A percentile compares a stretch with the other conserved stretches of the same genome.
phyloP scores from a whole-genome alignment of 345 rosid species.

The Populus deltoides region DNA sequence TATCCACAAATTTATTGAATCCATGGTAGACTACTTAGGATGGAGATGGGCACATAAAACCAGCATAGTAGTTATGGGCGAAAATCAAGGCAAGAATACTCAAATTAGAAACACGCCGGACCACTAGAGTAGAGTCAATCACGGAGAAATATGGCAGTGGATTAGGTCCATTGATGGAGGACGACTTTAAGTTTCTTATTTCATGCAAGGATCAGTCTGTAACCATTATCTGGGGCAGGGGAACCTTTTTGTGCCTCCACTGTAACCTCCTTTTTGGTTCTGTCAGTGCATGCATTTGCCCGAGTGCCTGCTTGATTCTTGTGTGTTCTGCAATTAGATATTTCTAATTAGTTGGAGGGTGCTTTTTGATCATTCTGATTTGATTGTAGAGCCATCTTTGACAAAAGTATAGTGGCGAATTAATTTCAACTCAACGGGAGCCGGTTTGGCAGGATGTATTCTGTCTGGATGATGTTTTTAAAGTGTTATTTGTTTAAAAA shows the following conservation, averaged over 20 bases:
- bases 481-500: no score
- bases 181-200: not conserved
- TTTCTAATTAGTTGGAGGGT: no score
- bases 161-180: not conserved
- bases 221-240: not conserved
- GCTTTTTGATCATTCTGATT: not conserved
- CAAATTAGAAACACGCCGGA: not conserved
- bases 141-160: conserved; percentile 10
- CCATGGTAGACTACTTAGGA: not conserved
- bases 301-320: not conserved
- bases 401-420: not conserved
- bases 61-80: not conserved
- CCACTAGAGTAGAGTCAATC: conserved; percentile 10
- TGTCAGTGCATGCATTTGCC: not conserved
- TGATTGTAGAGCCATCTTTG: not conserved
- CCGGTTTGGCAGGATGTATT: no score
- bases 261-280: not conserved
- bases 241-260: not conserved
- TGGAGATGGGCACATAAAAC: not conserved
- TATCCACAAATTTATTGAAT: not conserved
- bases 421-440: no score
- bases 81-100: conserved; percentile 10
- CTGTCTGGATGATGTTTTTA: no score
- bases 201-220: not conserved
- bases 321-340: no score